Conservation (phyloP, 129 eudicot genomes). For the Deinandra increscens region DNA sequence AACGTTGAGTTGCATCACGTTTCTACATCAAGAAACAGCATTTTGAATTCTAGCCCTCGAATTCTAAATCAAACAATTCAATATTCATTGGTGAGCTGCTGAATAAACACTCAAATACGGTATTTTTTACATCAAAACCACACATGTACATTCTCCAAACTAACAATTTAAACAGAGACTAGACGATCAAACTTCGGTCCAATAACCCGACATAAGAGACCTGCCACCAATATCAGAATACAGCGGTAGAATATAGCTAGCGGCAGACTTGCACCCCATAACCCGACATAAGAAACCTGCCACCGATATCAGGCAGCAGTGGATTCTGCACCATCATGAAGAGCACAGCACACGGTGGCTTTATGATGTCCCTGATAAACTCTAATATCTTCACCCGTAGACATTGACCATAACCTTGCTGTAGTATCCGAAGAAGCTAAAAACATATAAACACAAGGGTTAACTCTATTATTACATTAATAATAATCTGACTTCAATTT, state of each 20-base stretch:
- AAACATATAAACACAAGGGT: background rate
- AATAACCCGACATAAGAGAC: background rate
- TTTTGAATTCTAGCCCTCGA: too few species aligned
- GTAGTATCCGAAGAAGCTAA: slow-evolving; percentile 98
- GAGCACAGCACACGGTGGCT: slow-evolving; percentile 92
- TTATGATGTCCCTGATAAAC: slow-evolving; percentile 86
- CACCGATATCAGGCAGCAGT: slow-evolving; percentile 37
- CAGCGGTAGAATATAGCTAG: background rate
- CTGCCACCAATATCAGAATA: slow-evolving; percentile 24
- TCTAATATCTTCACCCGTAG: slow-evolving; percentile 80
- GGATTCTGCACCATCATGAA: slow-evolving; percentile 86
- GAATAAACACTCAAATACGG: background rate
- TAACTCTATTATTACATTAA: background rate
- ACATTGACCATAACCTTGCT: slow-evolving; percentile 88
- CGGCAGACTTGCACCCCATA: background rate
- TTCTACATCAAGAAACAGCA: too few species aligned
- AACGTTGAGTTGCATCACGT: too few species aligned
- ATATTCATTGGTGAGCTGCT: background rate
- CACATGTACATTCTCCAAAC: background rate
- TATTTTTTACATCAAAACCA: background rate
- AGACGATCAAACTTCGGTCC: background rate
- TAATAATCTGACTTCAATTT: background rate
- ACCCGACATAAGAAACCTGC: background rate
- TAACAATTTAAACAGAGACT: background rate
- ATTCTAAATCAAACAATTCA: too few species aligned